Percentiles rank a stretch among this genome's conserved stretches.
Evolutionary conservation across 2,329 filamentous ascomycete species (phyloP).

Genomic region (Verticillium zaregamsianum): DNA sequence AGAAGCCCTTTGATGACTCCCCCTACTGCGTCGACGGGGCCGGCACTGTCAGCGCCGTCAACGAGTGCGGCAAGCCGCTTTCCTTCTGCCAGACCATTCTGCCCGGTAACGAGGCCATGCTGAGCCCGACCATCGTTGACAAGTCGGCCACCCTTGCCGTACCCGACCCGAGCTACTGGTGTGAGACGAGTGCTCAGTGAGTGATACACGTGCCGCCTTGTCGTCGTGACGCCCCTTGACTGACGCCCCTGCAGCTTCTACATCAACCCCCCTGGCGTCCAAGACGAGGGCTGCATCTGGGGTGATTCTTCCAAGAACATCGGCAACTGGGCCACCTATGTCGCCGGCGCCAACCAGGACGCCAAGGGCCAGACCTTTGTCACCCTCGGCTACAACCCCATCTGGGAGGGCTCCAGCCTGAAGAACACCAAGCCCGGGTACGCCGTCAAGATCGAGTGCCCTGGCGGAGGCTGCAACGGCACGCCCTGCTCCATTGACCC

Average conservation of each 20-base stretch:
- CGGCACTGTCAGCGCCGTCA: conserved; percentile 60
- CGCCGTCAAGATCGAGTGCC: conserved; percentile 68
- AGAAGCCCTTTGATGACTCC: conserved; percentile 64
- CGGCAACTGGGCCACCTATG: conserved; percentile 76
- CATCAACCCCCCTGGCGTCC: conserved; percentile 69
- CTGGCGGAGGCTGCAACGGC: conserved; percentile 61
- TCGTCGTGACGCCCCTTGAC: background rate
- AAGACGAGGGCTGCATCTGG: conserved; percentile 66
- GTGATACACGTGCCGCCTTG: conserved; percentile 23
- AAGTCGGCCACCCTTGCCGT: conserved; percentile 60
- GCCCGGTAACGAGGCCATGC: conserved; percentile 76
- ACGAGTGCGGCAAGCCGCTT: conserved; percentile 58
- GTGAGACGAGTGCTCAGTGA: conserved; percentile 68
- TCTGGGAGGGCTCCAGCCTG: conserved; percentile 57
- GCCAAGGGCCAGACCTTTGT: conserved; percentile 62
- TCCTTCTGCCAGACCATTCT: conserved; percentile 69
- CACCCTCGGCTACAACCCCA: conserved; percentile 75
- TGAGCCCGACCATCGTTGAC: conserved; percentile 70
- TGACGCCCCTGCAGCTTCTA: conserved; percentile 54
- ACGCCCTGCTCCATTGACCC: conserved; percentile 72
- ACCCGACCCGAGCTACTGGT: conserved; percentile 68
- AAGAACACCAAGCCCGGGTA: conserved; percentile 56
- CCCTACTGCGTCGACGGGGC: conserved; percentile 68
- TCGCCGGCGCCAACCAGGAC: conserved; percentile 71
- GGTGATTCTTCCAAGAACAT: conserved; percentile 56